Evolutionary conservation across 2,329 filamentous ascomycete species (phyloP), one percentile per base, ranked within the genome.

Genomic region (Ploettnerulaceae sp.): DNA sequence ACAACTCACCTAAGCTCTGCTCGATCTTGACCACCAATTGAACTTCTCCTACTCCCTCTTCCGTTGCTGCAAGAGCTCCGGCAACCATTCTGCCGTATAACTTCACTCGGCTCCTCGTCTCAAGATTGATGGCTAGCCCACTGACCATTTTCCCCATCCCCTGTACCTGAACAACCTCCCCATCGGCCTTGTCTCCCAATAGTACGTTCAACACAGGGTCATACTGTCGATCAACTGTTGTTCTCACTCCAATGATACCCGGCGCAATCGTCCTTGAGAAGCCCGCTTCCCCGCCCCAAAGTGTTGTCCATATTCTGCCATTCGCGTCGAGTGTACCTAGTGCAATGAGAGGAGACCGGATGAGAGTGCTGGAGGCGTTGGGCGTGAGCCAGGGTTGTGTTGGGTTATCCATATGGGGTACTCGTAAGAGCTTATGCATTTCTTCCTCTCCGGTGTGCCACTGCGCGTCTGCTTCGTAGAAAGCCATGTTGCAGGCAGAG

Each of bases 211-310:
- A 71, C 1, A 94, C 85, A 0, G 89, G 88, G 60, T 94, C 88
- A 56, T 79, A 66, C 7, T 59, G 64, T 22, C 68, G 67, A 54
- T 86, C 82, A 3, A 88, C 80, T 0, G 71, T 62, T 4, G 76
- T 77, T 34, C 74, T 73, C 1, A 89, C 69, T 1, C 79, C 85
- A 3, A 94, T 70, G 7, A 87, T 72, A 1, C 71, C 74, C 31
- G 76, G 70, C 2, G 78, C 81, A 0, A 90, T 67, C 0, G 79
- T 74, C 37, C 74, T 71, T 0, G 80, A 78, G 55, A 91, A 86
- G 0, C 84, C 85, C 1, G 75, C 66, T 48, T 82, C 71, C 12
- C 88, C 88, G n/a, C 86, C 86, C 79, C 84, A 85, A 6, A 94
- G 53, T 0, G 84, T 84, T 12, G 83, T 84, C 88, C 88, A 94